A percentile compares a stretch with the other conserved stretches of the same genome.
phyloP scores from a whole-genome alignment of 2,329 filamentous ascomycete species.

The Aspergillus ochraceoroseus region DNA sequence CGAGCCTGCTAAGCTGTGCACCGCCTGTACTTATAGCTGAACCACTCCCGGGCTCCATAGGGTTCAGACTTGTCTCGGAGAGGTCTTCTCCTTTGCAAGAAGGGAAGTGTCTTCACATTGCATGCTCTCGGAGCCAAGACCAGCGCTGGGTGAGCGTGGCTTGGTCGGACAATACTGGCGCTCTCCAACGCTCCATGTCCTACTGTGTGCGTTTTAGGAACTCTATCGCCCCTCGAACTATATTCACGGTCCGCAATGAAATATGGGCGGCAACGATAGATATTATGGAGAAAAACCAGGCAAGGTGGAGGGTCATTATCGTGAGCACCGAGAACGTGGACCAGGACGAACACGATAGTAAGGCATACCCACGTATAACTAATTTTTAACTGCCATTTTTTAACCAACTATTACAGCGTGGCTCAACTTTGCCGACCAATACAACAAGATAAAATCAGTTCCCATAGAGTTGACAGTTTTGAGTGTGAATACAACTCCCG shows the following conservation, averaged over 20 bases:
- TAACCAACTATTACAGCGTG: slow-evolving; percentile 34
- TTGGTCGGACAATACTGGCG: slow-evolving; percentile 56
- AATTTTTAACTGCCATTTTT: neutral
- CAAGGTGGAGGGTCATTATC: slow-evolving; percentile 54
- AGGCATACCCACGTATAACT: slow-evolving; percentile 11
- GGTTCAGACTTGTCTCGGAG: slow-evolving; percentile 52
- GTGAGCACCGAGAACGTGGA: slow-evolving; percentile 51
- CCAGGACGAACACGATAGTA: slow-evolving; percentile 49
- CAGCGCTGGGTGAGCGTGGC: slow-evolving; percentile 55
- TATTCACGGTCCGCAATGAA: slow-evolving; percentile 51
- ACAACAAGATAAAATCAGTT: slow-evolving; percentile 34
- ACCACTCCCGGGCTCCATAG: slow-evolving; percentile 49
- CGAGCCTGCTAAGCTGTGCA: slow-evolving; percentile 44
- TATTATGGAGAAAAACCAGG: slow-evolving; percentile 50
- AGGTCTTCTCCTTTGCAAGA: slow-evolving; percentile 54
- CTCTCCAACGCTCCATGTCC: slow-evolving; percentile 50
- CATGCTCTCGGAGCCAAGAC: slow-evolving; percentile 53
- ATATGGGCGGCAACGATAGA: slow-evolving; percentile 56
- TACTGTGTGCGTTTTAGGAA: slow-evolving; percentile 49
- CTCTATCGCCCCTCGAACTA: slow-evolving; percentile 29
- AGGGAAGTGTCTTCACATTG: slow-evolving; percentile 55
- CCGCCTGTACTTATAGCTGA: slow-evolving; percentile 54
- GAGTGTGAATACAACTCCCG: slow-evolving; percentile 33
- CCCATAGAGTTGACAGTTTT: slow-evolving; percentile 38
- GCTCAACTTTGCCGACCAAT: slow-evolving; percentile 35